Conservation (phyloP, 148 eudicot species). For the Nepenthes mirabilis region DNA sequence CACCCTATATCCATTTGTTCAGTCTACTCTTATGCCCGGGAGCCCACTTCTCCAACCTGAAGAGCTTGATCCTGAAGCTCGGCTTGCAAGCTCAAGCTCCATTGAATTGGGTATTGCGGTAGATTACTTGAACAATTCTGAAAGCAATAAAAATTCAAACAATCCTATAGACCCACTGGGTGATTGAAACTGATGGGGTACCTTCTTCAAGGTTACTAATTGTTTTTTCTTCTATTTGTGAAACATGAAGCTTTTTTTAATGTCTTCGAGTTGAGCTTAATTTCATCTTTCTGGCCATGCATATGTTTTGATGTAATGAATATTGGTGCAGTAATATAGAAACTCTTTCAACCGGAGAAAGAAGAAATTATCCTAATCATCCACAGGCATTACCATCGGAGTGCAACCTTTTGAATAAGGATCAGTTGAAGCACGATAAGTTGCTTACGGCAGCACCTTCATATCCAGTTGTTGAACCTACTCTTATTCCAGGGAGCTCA, state of each 20-base stretch:
- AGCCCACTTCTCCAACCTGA: conserved; percentile 32
- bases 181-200: conserved; percentile 18
- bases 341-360: conserved; percentile 17
- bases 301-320: neutral
- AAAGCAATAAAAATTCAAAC: neutral
- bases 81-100: neutral
- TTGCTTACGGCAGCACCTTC: conserved; percentile 32
- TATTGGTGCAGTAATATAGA: conserved; percentile 31
- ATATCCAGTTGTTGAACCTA: conserved; percentile 25
- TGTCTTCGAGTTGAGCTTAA: neutral
- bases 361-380: conserved; percentile 16
- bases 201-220: conserved; percentile 25
- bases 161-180: conserved; percentile 7
- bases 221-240: neutral
- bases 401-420: conserved; percentile 11
- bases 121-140: no score
- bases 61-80: conserved; percentile 37
- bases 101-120: no score
- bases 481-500: conserved; percentile 32
- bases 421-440: conserved; percentile 32
- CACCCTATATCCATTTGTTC: conserved; percentile 31
- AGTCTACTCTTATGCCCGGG: neutral
- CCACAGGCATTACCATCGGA: conserved; percentile 15
- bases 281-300: no score
- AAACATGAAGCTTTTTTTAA: neutral